Evolutionary conservation across 2,329 filamentous ascomycete species (phyloP).

Genomic region (Penicillium nordicum): DNA sequence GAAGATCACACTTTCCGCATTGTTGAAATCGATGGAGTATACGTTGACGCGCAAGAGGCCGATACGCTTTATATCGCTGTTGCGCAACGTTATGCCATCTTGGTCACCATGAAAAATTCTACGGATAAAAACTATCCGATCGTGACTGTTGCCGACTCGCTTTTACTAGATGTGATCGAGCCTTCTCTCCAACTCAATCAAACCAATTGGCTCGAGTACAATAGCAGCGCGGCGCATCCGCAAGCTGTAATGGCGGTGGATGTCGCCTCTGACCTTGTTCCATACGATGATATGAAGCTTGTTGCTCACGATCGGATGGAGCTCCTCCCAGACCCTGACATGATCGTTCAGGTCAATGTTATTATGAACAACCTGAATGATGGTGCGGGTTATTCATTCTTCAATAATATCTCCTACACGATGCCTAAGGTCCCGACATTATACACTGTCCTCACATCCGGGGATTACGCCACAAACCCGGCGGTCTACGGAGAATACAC

Average conservation of each 20-base stretch:
- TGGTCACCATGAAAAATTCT: constrained; percentile 60
- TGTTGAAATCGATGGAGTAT: constrained; percentile 71
- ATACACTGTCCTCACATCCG: constrained; percentile 27
- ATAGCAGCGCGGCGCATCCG: constrained; percentile 47
- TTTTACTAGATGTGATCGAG: constrained; percentile 34
- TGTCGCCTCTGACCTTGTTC: constrained; percentile 51
- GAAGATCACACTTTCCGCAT: constrained; percentile 60
- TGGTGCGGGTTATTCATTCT: constrained; percentile 53
- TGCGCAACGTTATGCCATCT: constrained; percentile 60
- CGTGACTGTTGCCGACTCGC: constrained; percentile 34
- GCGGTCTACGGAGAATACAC: constrained; percentile 64
- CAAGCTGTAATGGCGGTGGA: constrained; percentile 28
- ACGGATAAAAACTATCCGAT: constrained; percentile 64
- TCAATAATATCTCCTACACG: constrained; percentile 29
- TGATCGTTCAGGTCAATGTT: constrained; percentile 55
- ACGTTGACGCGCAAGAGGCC: constrained; percentile 58
- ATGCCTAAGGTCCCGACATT: constrained; percentile 25
- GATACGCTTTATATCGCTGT: constrained; percentile 64
- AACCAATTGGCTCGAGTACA: constrained; percentile 63
- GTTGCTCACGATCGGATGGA: constrained; percentile 65
- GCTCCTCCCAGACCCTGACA: constrained; percentile 59
- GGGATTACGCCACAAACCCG: constrained; percentile 54
- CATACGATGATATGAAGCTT: constrained; percentile 71
- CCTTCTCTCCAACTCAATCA: constrained; percentile 33
- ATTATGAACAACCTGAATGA: constrained; percentile 68